phyloP scores from a whole-genome alignment of 1,284 basidiomycete species.

The Megacollybia platyphylla region DNA sequence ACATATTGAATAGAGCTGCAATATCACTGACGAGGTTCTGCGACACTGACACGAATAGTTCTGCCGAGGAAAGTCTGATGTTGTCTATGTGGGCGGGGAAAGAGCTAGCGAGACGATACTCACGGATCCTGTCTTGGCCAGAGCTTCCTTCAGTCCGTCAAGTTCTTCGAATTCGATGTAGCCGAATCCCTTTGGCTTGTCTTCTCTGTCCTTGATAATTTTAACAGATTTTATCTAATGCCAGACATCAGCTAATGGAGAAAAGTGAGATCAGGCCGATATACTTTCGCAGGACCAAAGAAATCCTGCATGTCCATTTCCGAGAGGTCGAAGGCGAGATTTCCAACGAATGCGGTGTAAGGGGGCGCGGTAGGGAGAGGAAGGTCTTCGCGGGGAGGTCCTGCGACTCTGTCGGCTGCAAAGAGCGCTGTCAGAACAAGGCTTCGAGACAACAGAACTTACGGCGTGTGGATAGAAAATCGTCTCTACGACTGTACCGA shows the following conservation, averaged over 20 bases:
- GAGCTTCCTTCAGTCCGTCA: constrained; percentile 75
- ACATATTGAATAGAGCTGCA: constrained; percentile 2
- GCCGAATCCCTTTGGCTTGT: constrained; percentile 95
- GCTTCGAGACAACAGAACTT: constrained; percentile 15
- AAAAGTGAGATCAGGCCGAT: constrained; percentile 11
- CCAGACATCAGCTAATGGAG: background rate
- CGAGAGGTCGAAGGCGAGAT: constrained; percentile 86
- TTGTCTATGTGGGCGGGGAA: constrained; percentile 11
- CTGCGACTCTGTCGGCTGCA: constrained; percentile 46
- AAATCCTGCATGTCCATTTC: constrained; percentile 78
- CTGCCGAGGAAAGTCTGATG: constrained; percentile 63
- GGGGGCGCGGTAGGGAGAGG: constrained; percentile 92
- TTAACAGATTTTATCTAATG: constrained; percentile 72
- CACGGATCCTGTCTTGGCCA: constrained; percentile 54
- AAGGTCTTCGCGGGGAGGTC: constrained; percentile 74
- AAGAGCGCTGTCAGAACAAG: constrained; percentile 4
- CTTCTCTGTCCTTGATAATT: constrained; percentile 84
- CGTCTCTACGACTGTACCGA: constrained; percentile 43
- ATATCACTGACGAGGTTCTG: constrained; percentile 75
- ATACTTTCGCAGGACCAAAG: constrained; percentile 56
- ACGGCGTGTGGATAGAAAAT: constrained; percentile 51
- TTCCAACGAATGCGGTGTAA: constrained; percentile 93
- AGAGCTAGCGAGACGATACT: constrained; percentile 15
- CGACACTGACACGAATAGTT: constrained; percentile 83
- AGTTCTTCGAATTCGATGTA: constrained; percentile 89